A percentile compares a stretch with the other conserved stretches of the same genome.
These are phyloP conservation scores for Mycena albidolilacea DNA, from an alignment of 768 basidiomycete genomes.

Conservation along the genomic window DNA sequence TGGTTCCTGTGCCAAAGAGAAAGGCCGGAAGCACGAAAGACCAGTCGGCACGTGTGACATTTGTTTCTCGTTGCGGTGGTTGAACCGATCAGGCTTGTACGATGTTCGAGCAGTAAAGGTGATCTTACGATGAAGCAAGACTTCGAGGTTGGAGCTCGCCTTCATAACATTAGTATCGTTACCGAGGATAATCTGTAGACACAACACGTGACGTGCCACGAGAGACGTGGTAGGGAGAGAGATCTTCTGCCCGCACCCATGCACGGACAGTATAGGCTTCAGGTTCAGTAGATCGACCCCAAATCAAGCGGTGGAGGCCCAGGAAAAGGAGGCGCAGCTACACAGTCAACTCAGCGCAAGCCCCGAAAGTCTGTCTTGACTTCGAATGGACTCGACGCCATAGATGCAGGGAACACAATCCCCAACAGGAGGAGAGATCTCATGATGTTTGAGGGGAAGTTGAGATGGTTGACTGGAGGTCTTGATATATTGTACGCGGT, in stretches of 20 bases:
- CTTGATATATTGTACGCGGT: neutral
- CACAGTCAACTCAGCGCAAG: no score
- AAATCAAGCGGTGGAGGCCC: no score
- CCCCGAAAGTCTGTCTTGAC: neutral
- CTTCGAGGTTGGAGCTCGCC: constrained; percentile 28
- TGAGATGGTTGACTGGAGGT: neutral
- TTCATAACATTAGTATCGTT: neutral
- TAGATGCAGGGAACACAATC: neutral
- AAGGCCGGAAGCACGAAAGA: no score
- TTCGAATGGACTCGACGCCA: neutral
- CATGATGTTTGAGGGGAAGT: neutral
- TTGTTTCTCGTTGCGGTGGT: no score
- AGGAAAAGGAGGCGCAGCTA: no score
- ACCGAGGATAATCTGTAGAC: neutral
- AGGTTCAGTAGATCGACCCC: neutral
- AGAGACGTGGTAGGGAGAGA: constrained; percentile 16
- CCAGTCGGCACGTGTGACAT: no score
- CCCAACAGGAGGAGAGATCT: neutral
- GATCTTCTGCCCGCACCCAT: constrained; percentile 31
- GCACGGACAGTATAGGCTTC: constrained; percentile 4
- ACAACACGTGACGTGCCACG: constrained; percentile 4
- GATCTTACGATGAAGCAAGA: no score
- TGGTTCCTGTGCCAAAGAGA: no score
- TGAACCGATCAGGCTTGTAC: no score
- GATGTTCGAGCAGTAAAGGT: no score